Evolutionary conservation across 2,329 filamentous ascomycete genomes (phyloP).

Genomic region (Rhynchosporium graminicola): DNA sequence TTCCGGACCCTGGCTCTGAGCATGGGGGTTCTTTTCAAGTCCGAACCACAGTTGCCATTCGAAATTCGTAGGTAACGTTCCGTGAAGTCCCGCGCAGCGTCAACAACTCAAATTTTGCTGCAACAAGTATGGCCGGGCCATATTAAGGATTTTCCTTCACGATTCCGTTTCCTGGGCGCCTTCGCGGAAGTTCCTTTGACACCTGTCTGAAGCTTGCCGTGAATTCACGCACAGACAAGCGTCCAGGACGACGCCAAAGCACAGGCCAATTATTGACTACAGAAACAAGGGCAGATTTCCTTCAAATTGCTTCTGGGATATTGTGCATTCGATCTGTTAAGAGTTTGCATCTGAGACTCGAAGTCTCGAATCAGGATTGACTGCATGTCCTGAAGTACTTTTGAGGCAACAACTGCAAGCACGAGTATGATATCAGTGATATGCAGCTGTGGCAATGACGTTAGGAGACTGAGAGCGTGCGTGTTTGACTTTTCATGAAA

Average conservation of each 20-base stretch:
- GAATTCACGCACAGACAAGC: slow-evolving; percentile 5
- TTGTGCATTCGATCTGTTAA: not conserved
- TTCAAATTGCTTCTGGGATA: not conserved
- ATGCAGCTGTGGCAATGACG: not conserved
- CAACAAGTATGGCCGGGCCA: not conserved
- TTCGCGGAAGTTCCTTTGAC: not conserved
- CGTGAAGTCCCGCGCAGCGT: not conserved
- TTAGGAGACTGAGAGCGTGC: not conserved
- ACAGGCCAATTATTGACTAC: no score
- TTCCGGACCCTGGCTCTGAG: not conserved
- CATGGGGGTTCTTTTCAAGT: not conserved
- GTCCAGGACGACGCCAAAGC: not conserved
- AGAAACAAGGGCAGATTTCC: not conserved
- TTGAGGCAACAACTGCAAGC: not conserved
- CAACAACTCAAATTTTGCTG: no score
- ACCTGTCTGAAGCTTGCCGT: not conserved
- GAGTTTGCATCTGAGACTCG: slow-evolving; percentile 1
- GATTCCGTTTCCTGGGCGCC: not conserved
- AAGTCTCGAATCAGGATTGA: not conserved
- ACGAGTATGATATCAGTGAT: not conserved
- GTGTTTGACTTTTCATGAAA: not conserved
- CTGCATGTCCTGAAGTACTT: not conserved
- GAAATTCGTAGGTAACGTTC: not conserved
- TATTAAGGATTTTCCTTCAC: not conserved
- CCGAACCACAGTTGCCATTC: not conserved